Conservation (phyloP, 2,329 filamentous ascomycete species). For the Drechslera avenae region DNA sequence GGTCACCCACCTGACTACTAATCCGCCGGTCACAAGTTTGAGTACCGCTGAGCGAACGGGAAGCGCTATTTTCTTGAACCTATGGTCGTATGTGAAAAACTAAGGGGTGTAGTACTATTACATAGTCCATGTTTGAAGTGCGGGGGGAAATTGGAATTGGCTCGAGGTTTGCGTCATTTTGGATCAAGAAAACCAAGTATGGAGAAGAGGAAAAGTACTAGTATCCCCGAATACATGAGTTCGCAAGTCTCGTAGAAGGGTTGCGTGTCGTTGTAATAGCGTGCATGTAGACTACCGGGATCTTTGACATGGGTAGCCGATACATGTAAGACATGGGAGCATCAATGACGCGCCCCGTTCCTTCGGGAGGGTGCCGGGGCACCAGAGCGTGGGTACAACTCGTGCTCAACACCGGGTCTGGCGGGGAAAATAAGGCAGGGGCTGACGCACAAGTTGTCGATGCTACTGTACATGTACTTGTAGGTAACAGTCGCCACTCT, state of each 20-base stretch:
- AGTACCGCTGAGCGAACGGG: conserved; percentile 12
- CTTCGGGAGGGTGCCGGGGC: conserved; percentile 9
- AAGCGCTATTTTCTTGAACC: conserved; percentile 6
- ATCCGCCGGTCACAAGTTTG: conserved; percentile 5
- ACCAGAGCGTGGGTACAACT: conserved; percentile 11
- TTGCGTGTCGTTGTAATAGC: conserved; percentile 12
- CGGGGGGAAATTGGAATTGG: too few species aligned
- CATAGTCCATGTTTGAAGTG: not conserved
- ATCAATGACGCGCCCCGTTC: conserved; percentile 13
- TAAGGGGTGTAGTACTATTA: not conserved
- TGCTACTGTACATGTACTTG: too few species aligned
- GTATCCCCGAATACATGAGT: not conserved
- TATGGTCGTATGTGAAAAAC: conserved; percentile 11
- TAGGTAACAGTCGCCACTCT: too few species aligned
- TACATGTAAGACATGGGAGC: conserved; percentile 10
- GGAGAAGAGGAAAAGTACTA: too few species aligned
- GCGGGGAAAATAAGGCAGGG: too few species aligned
- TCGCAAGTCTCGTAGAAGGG: not conserved
- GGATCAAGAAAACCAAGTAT: too few species aligned
- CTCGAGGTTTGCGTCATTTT: too few species aligned
- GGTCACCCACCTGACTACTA: conserved; percentile 17
- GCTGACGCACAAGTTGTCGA: too few species aligned
- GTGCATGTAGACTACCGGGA: conserved; percentile 12
- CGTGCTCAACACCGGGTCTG: not conserved
- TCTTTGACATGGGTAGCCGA: conserved; percentile 20